Evolutionary conservation across 2,329 filamentous ascomycete genomes (phyloP).

Genomic region (Alternaria incomplexa): DNA sequence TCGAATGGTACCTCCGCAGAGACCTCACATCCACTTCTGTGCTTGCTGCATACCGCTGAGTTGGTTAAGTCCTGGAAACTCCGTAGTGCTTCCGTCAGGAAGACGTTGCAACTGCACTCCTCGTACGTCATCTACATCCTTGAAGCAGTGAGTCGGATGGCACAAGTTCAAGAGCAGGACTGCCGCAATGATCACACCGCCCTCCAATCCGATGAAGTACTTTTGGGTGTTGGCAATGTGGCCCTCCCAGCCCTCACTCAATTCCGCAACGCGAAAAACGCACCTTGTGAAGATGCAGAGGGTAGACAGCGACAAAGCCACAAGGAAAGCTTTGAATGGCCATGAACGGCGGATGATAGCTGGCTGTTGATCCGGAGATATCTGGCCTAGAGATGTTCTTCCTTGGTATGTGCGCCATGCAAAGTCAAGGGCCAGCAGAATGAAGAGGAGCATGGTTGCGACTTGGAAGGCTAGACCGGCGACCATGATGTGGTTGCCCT

Average conservation of each 20-base stretch:
- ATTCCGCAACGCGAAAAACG: conserved; percentile 70
- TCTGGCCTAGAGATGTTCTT: conserved; percentile 17
- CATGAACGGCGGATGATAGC: conserved; percentile 39
- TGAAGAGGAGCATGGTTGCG: conserved; percentile 51
- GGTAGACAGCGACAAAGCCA: conserved; percentile 64
- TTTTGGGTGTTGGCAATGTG: conserved; percentile 58
- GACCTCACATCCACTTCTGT: neutral
- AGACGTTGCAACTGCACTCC: neutral
- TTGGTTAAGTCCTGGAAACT: neutral
- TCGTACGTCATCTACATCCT: conserved; percentile 30
- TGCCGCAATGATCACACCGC: conserved; percentile 40
- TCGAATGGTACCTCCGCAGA: neutral
- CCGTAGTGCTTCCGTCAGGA: conserved; percentile 11
- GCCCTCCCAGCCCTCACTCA: conserved; percentile 68
- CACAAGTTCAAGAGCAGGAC: conserved; percentile 45
- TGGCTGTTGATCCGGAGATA: conserved; percentile 34
- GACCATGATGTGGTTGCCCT: conserved; percentile 55
- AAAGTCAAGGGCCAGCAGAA: conserved; percentile 51
- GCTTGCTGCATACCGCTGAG: conserved; percentile 1
- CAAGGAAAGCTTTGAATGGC: conserved; percentile 62
- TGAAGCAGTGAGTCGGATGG: conserved; percentile 48
- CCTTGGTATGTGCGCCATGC: conserved; percentile 35
- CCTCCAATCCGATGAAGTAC: conserved; percentile 50
- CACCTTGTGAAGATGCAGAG: conserved; percentile 68
- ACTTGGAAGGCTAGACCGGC: conserved; percentile 55